Evolutionary conservation across 2,329 filamentous ascomycete species (phyloP).

Genomic region (Fusarium ambrosium): DNA sequence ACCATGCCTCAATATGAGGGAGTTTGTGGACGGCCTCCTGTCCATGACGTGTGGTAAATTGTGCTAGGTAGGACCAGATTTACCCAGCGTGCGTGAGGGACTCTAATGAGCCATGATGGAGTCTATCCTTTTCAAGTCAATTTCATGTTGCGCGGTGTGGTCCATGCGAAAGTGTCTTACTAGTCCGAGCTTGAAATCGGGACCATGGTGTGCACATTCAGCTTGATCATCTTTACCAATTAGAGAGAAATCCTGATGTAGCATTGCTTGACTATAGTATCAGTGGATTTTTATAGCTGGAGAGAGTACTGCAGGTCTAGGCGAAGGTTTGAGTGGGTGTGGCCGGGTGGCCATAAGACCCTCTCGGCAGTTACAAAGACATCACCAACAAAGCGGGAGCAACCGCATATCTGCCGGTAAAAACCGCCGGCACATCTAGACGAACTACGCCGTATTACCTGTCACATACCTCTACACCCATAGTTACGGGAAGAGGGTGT

Average conservation of each 20-base stretch:
- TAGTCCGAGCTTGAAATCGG: not conserved
- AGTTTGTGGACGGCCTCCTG: not conserved
- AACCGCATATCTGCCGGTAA: not conserved
- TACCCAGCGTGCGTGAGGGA: not conserved
- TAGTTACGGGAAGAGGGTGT: not conserved
- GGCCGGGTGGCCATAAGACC: not conserved
- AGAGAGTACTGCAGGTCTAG: not conserved
- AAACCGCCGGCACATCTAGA: not conserved
- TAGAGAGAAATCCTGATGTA: too few relatives aligned
- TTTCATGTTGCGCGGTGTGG: not conserved
- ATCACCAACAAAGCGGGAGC: not conserved
- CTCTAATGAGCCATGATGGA: not conserved
- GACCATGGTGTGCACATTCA: not conserved
- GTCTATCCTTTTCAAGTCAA: too few relatives aligned
- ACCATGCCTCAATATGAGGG: not conserved
- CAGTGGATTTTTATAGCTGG: not conserved
- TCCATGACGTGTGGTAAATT: not conserved
- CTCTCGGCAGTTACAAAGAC: not conserved
- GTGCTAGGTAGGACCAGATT: not conserved
- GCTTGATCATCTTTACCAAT: not conserved
- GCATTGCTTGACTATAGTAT: not conserved
- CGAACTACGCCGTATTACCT: not conserved
- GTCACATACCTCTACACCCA: conserved; percentile 1
- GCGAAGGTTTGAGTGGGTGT: not conserved
- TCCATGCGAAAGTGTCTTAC: not conserved